Evolutionary conservation across 202 grass and related monocot species (phyloP).

Genomic region (Setaria viridis): DNA sequence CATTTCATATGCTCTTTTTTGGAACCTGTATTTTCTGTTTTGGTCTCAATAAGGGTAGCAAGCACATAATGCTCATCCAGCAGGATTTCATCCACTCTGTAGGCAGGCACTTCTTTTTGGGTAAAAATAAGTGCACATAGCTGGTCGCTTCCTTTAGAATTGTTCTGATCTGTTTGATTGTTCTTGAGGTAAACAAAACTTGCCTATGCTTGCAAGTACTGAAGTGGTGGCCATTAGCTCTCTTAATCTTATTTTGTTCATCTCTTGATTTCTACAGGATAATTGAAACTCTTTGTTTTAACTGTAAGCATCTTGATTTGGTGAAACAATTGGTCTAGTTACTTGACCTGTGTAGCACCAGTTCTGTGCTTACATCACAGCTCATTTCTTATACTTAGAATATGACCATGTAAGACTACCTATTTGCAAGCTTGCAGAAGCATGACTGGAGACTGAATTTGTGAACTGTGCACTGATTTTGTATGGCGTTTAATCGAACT

Average conservation of each 20-base stretch:
- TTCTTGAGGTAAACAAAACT: background rate
- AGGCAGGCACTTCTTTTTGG: background rate
- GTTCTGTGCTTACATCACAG: background rate
- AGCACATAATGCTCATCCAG: background rate
- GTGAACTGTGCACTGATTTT: constrained; percentile 12
- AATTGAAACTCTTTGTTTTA: background rate
- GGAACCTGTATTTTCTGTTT: background rate
- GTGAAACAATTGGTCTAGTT: constrained; percentile 5
- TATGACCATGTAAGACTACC: background rate
- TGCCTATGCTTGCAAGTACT: background rate
- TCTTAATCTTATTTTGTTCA: background rate
- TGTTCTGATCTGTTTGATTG: background rate
- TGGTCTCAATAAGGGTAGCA: background rate
- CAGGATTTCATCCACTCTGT: background rate
- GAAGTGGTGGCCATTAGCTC: background rate
- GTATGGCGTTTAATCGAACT: background rate
- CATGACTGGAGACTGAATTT: background rate
- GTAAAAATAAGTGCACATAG: background rate
- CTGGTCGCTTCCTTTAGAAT: background rate
- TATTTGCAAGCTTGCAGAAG: constrained; percentile 12
- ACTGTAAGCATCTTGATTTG: background rate
- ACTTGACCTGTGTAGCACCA: background rate
- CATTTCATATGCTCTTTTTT: background rate
- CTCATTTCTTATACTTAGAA: background rate
- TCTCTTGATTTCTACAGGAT: background rate